Evolutionary conservation across 495 filamentous ascomycete species (phyloP).

Genomic region (Daldinia vernicosa): DNA sequence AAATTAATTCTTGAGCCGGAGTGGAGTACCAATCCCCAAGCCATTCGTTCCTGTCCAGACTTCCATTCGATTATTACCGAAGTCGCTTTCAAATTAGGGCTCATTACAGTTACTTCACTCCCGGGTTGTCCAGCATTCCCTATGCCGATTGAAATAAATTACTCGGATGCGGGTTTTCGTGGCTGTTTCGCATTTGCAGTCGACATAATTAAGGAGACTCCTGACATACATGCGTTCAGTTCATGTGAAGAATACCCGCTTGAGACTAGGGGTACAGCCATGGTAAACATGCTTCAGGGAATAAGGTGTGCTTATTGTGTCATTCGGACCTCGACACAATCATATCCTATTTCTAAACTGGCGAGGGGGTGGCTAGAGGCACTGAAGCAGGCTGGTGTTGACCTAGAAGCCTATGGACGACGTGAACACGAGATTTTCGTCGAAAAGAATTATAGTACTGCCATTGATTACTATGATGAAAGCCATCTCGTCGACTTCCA

Average conservation of each 20-base stretch:
- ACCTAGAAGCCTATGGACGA: slow-evolving; percentile 12
- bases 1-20: slow-evolving; percentile 19
- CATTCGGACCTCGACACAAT: too few relatives aligned
- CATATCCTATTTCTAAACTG: not conserved
- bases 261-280: too few relatives aligned
- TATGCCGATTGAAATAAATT: too few relatives aligned
- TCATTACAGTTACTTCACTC: too few relatives aligned
- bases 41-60: not conserved
- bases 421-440: not conserved
- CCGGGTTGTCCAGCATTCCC: too few relatives aligned
- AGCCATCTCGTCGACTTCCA: slow-evolving; percentile 10
- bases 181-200: not conserved
- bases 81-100: too few relatives aligned
- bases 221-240: not conserved
- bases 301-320: too few relatives aligned
- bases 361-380: slow-evolving; percentile 2
- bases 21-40: slow-evolving; percentile 6
- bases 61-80: not conserved
- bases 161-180: not conserved
- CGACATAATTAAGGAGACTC: not conserved
- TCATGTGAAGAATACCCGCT: too few relatives aligned
- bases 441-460: not conserved
- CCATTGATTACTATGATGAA: not conserved
- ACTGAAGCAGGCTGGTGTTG: slow-evolving; percentile 3
- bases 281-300: not conserved